Percentiles rank a stretch among this genome's conserved stretches.
phyloP scores from a whole-genome alignment of 257 asterid species.

The Cynanchum wilfordii region DNA sequence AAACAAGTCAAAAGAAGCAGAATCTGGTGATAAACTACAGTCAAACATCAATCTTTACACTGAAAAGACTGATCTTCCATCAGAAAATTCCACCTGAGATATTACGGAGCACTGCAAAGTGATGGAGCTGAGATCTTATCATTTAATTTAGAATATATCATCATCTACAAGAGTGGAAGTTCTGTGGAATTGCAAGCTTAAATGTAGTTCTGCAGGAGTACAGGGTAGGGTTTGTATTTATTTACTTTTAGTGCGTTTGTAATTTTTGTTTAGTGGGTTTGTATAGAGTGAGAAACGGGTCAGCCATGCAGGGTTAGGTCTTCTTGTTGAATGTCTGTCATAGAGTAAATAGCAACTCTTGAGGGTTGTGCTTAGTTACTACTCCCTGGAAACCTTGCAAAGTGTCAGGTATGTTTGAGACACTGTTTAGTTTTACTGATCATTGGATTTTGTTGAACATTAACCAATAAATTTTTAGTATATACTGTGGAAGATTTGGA shows the following conservation, averaged over 20 bases:
- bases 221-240: neutral
- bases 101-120: neutral
- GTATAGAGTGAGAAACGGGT: conserved; percentile 4
- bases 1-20: neutral
- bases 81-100: neutral
- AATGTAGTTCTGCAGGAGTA: neutral
- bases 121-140: neutral
- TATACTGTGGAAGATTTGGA: no score
- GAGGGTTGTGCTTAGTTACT: neutral
- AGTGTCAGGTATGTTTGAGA: neutral
- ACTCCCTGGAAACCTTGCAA: neutral
- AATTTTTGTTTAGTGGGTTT: neutral
- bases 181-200: neutral
- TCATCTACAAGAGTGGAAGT: neutral
- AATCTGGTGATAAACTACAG: conserved; percentile 1
- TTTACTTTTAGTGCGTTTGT: neutral
- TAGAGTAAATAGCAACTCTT: neutral
- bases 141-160: neutral
- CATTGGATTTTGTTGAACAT: no score
- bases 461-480: no score
- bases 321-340: neutral
- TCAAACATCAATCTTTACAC: conserved; percentile 4
- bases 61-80: neutral
- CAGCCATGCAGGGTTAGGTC: neutral
- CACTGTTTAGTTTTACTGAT: no score